Evolutionary conservation across 2,329 filamentous ascomycete species (phyloP).

Genomic region (Cercospora berteroae): DNA sequence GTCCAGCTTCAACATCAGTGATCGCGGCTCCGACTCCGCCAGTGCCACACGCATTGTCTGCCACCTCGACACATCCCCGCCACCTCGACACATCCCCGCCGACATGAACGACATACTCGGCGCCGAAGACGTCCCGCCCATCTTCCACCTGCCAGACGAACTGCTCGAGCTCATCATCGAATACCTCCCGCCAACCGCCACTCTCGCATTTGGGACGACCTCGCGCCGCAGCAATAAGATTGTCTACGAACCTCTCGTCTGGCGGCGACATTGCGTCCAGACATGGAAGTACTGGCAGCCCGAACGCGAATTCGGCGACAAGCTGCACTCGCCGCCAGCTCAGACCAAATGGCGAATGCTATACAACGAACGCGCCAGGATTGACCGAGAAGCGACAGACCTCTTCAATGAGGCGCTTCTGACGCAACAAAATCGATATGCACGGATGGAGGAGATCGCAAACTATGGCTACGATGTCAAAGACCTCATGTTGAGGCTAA

Average conservation of each 20-base stretch:
- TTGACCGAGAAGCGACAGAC: conserved; percentile 37
- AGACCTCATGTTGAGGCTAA: conserved; percentile 67
- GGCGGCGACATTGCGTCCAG: conserved; percentile 70
- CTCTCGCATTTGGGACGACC: conserved; percentile 56
- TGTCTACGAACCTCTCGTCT: conserved; percentile 70
- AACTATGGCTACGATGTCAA: conserved; percentile 81
- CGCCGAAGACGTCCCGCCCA: conserved; percentile 12
- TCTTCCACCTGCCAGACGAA: conserved; percentile 68
- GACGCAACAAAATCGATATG: conserved; percentile 67
- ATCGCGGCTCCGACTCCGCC: not conserved
- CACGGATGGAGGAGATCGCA: conserved; percentile 69
- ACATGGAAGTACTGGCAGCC: conserved; percentile 74
- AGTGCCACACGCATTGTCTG: not conserved
- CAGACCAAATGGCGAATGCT: conserved; percentile 63
- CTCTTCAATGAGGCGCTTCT: conserved; percentile 65
- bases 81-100: not conserved
- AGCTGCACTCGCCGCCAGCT: conserved; percentile 43
- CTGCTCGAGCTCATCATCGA: conserved; percentile 76
- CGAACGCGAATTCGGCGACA: conserved; percentile 59
- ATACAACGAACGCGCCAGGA: conserved; percentile 39
- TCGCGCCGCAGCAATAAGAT: conserved; percentile 65
- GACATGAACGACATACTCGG: conserved; percentile 1
- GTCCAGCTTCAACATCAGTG: not conserved
- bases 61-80: not conserved
- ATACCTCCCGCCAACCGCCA: conserved; percentile 54